Evolutionary conservation across 2,329 filamentous ascomycete species (phyloP).

Genomic region (Nemania serpens): DNA sequence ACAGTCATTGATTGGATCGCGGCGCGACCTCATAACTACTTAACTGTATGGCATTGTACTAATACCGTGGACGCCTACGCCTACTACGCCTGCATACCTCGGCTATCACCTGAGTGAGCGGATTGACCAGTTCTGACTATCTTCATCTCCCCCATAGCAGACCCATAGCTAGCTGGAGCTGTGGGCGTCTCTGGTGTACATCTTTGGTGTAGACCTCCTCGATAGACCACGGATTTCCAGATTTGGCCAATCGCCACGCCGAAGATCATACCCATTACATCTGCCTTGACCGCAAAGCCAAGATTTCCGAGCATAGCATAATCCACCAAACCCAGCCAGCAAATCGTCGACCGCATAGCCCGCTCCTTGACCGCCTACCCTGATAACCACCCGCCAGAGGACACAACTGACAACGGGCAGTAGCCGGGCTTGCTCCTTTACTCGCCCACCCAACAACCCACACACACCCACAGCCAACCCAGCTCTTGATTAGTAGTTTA

Average conservation of each 20-base stretch:
- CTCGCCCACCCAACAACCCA: slow-evolving; percentile 2
- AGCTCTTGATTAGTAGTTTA: slow-evolving; percentile 17
- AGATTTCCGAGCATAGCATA: slow-evolving; percentile 7
- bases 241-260: slow-evolving; percentile 17
- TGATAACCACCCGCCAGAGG: neutral
- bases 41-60: slow-evolving; percentile 8
- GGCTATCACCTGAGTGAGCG: slow-evolving; percentile 12
- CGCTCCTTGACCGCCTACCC: slow-evolving; percentile 17
- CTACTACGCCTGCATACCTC: neutral
- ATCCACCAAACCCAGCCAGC: slow-evolving; percentile 10
- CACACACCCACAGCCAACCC: slow-evolving; percentile 13
- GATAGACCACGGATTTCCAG: slow-evolving; percentile 9
- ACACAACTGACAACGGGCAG: too few relatives aligned
- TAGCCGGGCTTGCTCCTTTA: slow-evolving; percentile 8
- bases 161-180: slow-evolving; percentile 14
- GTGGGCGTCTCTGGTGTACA: slow-evolving; percentile 21
- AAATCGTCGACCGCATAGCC: neutral
- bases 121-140: slow-evolving; percentile 4
- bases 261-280: slow-evolving; percentile 23
- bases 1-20: slow-evolving; percentile 25
- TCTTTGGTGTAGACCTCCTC: neutral
- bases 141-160: slow-evolving; percentile 13
- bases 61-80: neutral
- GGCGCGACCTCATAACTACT: slow-evolving; percentile 14
- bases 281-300: slow-evolving; percentile 1